A percentile compares a stretch with the other conserved stretches of the same genome.
Conservation (phyloP, 148 eudicot genomes). For the Fagopyrum homotropicum region DNA sequence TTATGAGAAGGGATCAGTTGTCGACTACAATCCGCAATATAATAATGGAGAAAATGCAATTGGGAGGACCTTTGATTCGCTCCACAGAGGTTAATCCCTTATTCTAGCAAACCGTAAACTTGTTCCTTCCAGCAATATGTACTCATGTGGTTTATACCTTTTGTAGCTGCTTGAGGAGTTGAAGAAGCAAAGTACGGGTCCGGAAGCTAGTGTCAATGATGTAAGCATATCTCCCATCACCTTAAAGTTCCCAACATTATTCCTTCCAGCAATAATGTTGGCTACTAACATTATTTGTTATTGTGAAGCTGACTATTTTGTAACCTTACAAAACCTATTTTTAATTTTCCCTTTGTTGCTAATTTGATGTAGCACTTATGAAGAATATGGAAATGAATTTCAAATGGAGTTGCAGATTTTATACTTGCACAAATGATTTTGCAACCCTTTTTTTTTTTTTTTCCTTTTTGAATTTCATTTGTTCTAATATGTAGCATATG, state of each 20-base stretch:
- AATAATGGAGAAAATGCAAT: slow-evolving; percentile 86
- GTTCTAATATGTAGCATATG: no score
- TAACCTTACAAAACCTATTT: no score
- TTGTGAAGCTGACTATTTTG: no score
- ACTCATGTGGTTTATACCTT: not conserved
- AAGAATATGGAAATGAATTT: no score
- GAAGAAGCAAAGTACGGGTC: slow-evolving; percentile 65
- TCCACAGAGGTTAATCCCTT: slow-evolving; percentile 45
- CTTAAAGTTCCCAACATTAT: not conserved
- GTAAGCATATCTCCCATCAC: slow-evolving; percentile 35
- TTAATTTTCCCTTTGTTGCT: no score
- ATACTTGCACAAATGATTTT: no score
- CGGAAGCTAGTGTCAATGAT: slow-evolving; percentile 69
- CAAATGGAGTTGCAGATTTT: no score
- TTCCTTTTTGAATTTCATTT: no score
- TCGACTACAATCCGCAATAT: slow-evolving; percentile 53
- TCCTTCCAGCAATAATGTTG: no score
- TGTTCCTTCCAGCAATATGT: not conserved
- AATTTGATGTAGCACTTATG: no score
- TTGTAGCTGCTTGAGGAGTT: slow-evolving; percentile 75
- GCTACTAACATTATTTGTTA: no score
- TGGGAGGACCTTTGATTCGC: slow-evolving; percentile 73
- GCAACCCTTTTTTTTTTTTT: no score
- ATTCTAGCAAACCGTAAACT: not conserved
- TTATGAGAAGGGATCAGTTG: slow-evolving; percentile 75